Conservation (phyloP, 78 protist species). For the Speleostelium caveatum region DNA sequence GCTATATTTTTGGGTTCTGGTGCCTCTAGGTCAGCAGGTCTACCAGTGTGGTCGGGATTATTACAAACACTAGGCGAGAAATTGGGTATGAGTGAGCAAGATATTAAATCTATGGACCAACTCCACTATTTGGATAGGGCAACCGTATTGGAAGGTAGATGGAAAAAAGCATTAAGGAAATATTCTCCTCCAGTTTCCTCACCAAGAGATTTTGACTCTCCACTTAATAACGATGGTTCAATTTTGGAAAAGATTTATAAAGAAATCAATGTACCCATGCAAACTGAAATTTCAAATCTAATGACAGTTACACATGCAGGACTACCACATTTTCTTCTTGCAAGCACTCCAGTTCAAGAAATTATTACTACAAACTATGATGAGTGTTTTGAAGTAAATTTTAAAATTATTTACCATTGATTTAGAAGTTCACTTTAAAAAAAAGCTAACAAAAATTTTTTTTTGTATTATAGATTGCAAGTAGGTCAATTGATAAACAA, state of each 20-base stretch:
- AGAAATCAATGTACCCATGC: slow-evolving; percentile 64
- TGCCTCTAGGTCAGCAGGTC: slow-evolving; percentile 73
- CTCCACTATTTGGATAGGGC: slow-evolving; percentile 62
- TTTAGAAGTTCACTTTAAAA: too few relatives aligned
- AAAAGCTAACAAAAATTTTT: too few relatives aligned
- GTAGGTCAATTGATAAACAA: slow-evolving; percentile 10
- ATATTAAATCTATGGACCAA: slow-evolving; percentile 31
- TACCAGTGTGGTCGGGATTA: slow-evolving; percentile 81
- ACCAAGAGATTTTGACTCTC: too few relatives aligned
- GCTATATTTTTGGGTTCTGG: slow-evolving; percentile 83
- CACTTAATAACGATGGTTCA: background rate
- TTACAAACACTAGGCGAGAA: slow-evolving; percentile 53
- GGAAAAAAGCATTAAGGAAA: slow-evolving; percentile 35
- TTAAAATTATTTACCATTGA: too few relatives aligned
- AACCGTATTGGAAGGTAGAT: slow-evolving; percentile 61
- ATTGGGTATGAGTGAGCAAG: slow-evolving; percentile 38
- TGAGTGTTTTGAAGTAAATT: slow-evolving; percentile 79
- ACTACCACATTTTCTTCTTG: slow-evolving; percentile 61
- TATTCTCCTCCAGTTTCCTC: background rate
- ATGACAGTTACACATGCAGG: slow-evolving; percentile 43
- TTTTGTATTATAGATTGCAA: too few relatives aligned
- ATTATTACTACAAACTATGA: slow-evolving; percentile 89
- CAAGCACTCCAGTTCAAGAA: slow-evolving; percentile 65
- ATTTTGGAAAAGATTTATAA: background rate
- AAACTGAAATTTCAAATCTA: slow-evolving; percentile 54